These are phyloP conservation scores for Heliosperma pusillum DNA, from an alignment of 148 eudicot species.

Conservation along the genomic window DNA sequence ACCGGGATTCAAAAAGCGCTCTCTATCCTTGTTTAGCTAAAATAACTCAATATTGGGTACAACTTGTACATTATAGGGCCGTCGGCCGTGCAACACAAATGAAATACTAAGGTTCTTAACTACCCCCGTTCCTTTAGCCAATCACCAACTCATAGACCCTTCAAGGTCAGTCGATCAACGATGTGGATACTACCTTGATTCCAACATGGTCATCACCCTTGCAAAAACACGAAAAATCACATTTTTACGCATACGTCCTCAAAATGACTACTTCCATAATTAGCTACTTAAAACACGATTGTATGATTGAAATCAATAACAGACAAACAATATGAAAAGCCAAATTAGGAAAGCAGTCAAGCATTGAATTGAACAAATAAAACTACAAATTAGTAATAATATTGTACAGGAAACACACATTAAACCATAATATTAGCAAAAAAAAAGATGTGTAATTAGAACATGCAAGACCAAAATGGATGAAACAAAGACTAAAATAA, in stretches of 20 bases:
- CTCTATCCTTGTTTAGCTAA: neutral
- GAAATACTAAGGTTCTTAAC: neutral
- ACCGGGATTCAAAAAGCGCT: neutral
- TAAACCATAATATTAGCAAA: neutral
- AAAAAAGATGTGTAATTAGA: neutral
- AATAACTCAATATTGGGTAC: no score
- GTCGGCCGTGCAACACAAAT: neutral
- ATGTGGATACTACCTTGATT: neutral
- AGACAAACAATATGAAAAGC: neutral
- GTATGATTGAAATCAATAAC: neutral
- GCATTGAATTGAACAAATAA: neutral
- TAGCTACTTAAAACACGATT: neutral
- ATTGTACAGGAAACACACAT: neutral
- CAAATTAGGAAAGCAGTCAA: neutral
- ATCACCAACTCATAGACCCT: neutral
- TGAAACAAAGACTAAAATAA: neutral
- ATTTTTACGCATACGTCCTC: neutral
- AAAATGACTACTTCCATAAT: neutral
- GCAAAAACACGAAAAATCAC: neutral
- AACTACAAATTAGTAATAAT: neutral
- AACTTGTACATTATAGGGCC: neutral
- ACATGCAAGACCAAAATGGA: conserved; percentile 23
- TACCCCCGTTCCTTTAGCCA: neutral
- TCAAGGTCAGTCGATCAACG: neutral
- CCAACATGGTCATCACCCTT: neutral